These are phyloP conservation scores for Epichloe gansuensis DNA, from an alignment of 2,329 filamentous ascomycete species.

Conservation along the genomic window DNA sequence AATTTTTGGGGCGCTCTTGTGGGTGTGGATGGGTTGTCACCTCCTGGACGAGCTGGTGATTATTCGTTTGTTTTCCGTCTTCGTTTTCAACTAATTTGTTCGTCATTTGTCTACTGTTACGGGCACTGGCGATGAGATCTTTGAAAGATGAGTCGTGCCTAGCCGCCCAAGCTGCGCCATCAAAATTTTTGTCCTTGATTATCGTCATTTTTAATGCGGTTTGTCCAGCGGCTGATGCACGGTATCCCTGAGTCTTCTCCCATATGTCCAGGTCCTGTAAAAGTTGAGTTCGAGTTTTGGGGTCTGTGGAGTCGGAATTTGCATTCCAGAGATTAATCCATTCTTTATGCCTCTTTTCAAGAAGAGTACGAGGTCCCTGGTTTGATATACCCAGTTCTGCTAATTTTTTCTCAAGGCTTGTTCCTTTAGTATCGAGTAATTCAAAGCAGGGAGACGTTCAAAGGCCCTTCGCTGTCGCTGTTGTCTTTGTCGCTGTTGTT, in stretches of 20 bases:
- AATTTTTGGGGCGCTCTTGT: neutral
- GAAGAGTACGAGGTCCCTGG: conserved; percentile 52
- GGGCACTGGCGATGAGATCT: conserved; percentile 66
- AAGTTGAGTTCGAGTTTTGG: conserved; percentile 58
- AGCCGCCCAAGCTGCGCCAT: conserved; percentile 61
- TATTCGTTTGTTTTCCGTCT: neutral
- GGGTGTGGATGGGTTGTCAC: neutral
- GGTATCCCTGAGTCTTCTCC: conserved; percentile 70
- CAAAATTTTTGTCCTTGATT: conserved; percentile 85
- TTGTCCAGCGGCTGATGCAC: conserved; percentile 30
- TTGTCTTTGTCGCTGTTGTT: neutral
- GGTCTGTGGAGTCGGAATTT: conserved; percentile 75
- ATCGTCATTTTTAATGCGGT: conserved; percentile 25
- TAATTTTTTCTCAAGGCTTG: conserved; percentile 67
- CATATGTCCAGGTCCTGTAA: conserved; percentile 71
- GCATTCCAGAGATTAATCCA: conserved; percentile 96
- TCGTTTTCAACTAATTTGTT: neutral
- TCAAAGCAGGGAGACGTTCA: conserved; percentile 66
- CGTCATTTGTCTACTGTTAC: conserved; percentile 28
- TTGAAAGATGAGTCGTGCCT: conserved; percentile 67
- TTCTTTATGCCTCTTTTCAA: conserved; percentile 76
- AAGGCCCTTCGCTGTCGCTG: conserved; percentile 9
- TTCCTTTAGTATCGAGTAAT: conserved; percentile 82
- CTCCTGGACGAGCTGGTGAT: neutral
- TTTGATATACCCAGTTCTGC: conserved; percentile 66